Conservation (phyloP, 208 protist genomes). For the Leishmania guyanensis region DNA sequence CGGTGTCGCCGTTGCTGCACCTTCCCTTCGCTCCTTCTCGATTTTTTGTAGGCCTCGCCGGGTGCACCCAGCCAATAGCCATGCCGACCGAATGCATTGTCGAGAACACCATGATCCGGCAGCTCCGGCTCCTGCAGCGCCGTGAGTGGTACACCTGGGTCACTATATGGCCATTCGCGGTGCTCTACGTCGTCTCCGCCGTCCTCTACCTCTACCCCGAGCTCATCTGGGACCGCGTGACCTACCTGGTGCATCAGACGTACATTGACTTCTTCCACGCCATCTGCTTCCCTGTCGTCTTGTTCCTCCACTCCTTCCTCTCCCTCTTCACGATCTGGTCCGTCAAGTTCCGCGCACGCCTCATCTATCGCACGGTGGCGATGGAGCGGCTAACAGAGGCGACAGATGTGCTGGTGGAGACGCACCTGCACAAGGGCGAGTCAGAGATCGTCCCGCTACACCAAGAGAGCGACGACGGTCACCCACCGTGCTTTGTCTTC, state of each 20-base stretch:
- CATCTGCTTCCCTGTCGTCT: constrained; percentile 72
- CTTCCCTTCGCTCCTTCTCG: neutral
- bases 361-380: constrained; percentile 59
- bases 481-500: constrained; percentile 84
- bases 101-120: constrained; percentile 75
- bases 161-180: constrained; percentile 83
- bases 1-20: neutral
- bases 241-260: constrained; percentile 83
- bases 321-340: constrained; percentile 92
- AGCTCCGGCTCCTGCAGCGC: constrained; percentile 60
- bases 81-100: constrained; percentile 52
- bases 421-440: constrained; percentile 81
- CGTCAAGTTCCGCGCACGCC: constrained; percentile 72
- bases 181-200: constrained; percentile 67
- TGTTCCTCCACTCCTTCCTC: constrained; percentile 86
- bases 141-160: constrained; percentile 81
- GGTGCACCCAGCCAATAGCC: neutral
- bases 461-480: constrained; percentile 52
- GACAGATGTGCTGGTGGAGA: constrained; percentile 78
- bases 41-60: neutral
- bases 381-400: constrained; percentile 48
- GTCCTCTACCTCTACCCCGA: constrained; percentile 79
- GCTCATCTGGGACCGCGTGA: constrained; percentile 84
- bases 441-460: constrained; percentile 83
- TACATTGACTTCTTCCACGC: constrained; percentile 94